phyloP scores from a whole-genome alignment of 805 yeast species.

The Wickerhamiella kurtzmanii region DNA sequence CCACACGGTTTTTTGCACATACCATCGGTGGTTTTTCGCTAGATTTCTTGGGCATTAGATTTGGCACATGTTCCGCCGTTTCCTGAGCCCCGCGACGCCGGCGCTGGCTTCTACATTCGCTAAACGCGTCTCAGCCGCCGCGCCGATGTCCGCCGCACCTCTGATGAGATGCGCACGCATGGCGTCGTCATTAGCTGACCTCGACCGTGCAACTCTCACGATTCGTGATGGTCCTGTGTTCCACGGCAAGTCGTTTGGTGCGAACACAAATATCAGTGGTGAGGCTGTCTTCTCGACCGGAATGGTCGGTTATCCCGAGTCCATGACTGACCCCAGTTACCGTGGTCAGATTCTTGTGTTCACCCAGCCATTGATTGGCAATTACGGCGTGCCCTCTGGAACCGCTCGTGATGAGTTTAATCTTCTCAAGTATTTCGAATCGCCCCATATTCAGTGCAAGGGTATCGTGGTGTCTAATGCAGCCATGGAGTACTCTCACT shows the following conservation, averaged over 20 bases:
- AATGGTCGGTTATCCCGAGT: conserved; percentile 95
- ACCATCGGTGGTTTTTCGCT: too few species aligned
- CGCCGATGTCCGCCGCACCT: background rate
- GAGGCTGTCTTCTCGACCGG: conserved; percentile 98
- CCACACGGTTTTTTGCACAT: background rate
- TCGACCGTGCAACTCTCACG: conserved; percentile 71
- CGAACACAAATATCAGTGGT: conserved; percentile 81
- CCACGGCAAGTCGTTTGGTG: conserved; percentile 91
- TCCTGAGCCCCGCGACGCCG: too few species aligned
- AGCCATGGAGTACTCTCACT: conserved; percentile 92
- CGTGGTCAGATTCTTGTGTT: conserved; percentile 93
- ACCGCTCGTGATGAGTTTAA: conserved; percentile 69
- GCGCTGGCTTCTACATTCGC: background rate
- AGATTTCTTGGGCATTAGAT: background rate
- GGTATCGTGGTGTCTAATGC: conserved; percentile 95
- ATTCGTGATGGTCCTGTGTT: conserved; percentile 88
- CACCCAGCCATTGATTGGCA: conserved; percentile 95
- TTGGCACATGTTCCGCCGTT: background rate
- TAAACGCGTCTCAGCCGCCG: background rate
- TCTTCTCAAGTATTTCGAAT: conserved; percentile 79
- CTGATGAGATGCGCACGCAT: background rate
- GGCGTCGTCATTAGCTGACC: background rate
- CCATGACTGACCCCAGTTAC: conserved; percentile 98
- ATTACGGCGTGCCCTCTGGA: conserved; percentile 93
- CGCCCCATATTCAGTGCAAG: conserved; percentile 80